phyloP scores from a whole-genome alignment of 2,329 filamentous ascomycete genomes.

The Alternaria conjuncta region DNA sequence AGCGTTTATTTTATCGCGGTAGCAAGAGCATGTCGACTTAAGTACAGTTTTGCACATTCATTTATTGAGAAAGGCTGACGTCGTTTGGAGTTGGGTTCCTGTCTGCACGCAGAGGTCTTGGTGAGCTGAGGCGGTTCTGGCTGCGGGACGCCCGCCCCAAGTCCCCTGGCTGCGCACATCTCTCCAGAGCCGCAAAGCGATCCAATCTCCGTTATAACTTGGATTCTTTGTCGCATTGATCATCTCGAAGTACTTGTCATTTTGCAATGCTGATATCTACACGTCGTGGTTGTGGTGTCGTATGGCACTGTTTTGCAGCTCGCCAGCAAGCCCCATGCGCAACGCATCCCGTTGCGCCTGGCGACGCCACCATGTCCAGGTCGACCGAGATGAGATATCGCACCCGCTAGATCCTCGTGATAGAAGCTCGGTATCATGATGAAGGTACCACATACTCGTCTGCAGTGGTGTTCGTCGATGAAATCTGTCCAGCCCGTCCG shows the following conservation, averaged over 20 bases:
- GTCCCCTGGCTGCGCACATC: background rate
- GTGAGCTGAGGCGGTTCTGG: background rate
- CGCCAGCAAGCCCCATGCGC: background rate
- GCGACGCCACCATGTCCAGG: background rate
- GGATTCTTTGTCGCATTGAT: background rate
- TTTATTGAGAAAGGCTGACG: background rate
- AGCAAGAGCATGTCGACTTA: background rate
- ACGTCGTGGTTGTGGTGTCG: background rate
- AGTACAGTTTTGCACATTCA: background rate
- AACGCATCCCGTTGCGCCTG: background rate
- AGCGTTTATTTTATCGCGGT: background rate
- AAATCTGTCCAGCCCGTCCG: background rate
- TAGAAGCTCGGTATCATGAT: background rate
- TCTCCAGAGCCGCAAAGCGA: background rate
- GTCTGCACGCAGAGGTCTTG: background rate
- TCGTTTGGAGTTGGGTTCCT: background rate
- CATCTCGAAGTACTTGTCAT: background rate
- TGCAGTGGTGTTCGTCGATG: background rate
- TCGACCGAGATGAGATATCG: background rate
- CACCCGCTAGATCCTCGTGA: background rate
- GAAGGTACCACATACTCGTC: background rate
- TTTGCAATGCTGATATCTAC: background rate
- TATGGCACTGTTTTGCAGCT: background rate
- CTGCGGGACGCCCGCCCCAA: background rate
- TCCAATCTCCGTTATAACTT: accelerated